Evolutionary conservation across 2,329 filamentous ascomycete genomes (phyloP).

Genomic region (Neopestalotiopsis sp.): DNA sequence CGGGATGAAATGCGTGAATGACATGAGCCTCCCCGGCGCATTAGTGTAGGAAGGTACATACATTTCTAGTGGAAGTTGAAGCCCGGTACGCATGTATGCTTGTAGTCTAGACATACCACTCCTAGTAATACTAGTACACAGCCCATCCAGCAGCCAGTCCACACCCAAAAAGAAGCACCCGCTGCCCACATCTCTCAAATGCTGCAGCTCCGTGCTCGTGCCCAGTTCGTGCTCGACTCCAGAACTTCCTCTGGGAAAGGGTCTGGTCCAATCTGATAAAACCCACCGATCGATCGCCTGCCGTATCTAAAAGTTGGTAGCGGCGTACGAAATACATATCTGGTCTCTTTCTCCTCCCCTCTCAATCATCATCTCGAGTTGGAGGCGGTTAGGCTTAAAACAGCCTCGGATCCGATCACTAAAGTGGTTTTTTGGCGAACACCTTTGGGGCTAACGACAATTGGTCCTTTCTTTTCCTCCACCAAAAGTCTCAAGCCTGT

Average conservation of each 20-base stretch:
- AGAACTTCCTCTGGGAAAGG: not conserved
- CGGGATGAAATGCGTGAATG: not conserved
- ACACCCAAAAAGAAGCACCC: not conserved
- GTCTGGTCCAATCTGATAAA: not conserved
- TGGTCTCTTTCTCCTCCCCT: not conserved
- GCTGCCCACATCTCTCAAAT: not conserved
- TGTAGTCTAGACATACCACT: too few relatives aligned
- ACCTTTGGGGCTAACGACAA: not conserved
- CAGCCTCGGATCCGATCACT: not conserved
- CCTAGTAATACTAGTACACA: too few relatives aligned
- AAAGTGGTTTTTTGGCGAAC: not conserved
- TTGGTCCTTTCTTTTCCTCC: slow-evolving; percentile 2
- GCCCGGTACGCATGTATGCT: too few relatives aligned
- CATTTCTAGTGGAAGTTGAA: too few relatives aligned
- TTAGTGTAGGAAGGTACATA: not conserved
- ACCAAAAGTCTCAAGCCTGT: not conserved
- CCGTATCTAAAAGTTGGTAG: not conserved
- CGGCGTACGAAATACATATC: too few relatives aligned
- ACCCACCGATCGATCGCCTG: not conserved
- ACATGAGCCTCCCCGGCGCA: not conserved
- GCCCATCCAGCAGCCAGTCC: not conserved
- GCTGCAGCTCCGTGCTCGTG: not conserved
- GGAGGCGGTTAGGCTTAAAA: not conserved
- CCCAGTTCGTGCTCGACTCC: not conserved
- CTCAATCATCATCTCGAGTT: not conserved